These are phyloP conservation scores for Acacia confusa DNA, from an alignment of 306 rosid species.

Conservation along the genomic window DNA sequence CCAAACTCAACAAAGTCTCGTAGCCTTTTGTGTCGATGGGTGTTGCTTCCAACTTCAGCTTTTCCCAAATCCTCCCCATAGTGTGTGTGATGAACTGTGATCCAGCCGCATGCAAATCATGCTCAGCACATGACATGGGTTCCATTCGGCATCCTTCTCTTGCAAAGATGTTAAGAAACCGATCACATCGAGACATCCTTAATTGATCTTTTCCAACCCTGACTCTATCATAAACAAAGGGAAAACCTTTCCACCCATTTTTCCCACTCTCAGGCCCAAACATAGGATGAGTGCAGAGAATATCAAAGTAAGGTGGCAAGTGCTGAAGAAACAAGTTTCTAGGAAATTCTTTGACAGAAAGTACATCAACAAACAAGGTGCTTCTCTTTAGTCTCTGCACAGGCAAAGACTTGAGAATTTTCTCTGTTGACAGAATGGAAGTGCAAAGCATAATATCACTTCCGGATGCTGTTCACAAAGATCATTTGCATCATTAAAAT, in stretches of 20 bases:
- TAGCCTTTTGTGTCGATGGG: slow-evolving; percentile 70
- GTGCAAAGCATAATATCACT: slow-evolving; percentile 80
- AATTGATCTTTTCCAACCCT: slow-evolving; percentile 34
- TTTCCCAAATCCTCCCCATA: slow-evolving; percentile 77
- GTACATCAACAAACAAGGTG: slow-evolving; percentile 90
- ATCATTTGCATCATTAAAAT: slow-evolving; percentile 56
- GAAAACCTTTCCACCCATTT: background rate
- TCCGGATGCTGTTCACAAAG: slow-evolving; percentile 58
- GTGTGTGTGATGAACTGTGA: slow-evolving; percentile 92
- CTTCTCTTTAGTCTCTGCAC: slow-evolving; percentile 75
- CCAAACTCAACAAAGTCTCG: slow-evolving; percentile 76
- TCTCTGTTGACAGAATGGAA: slow-evolving; percentile 75
- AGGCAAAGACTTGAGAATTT: slow-evolving; percentile 53
- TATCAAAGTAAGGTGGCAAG: slow-evolving; percentile 64
- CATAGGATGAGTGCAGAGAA: slow-evolving; percentile 95
- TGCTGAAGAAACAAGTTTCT: slow-evolving; percentile 68
- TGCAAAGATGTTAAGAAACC: slow-evolving; percentile 71
- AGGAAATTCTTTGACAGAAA: slow-evolving; percentile 90
- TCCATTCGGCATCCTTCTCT: slow-evolving; percentile 89
- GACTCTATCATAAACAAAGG: background rate
- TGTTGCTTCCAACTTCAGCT: slow-evolving; percentile 57
- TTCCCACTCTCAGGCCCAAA: slow-evolving; percentile 47
- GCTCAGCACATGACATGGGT: slow-evolving; percentile 77
- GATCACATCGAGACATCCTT: slow-evolving; percentile 61
- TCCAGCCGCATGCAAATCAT: slow-evolving; percentile 85